A percentile compares a stretch with the other conserved stretches of the same genome.
Conservation (phyloP, 371 early-diverging fungal genomes). For the Apophysomyces trapeziformis region DNA sequence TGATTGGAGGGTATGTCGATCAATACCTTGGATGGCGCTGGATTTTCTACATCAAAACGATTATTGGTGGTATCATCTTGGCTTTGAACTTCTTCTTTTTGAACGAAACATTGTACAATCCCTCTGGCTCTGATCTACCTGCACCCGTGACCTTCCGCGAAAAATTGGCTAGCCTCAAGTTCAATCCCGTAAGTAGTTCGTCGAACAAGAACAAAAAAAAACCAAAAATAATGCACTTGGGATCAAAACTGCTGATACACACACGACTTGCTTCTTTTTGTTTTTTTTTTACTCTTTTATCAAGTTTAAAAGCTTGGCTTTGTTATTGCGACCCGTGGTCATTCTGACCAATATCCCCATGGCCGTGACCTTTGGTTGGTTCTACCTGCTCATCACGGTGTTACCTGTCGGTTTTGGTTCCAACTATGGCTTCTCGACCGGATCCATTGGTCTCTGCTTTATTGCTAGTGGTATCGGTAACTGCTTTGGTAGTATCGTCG, state of each 20-base stretch:
- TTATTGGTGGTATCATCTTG: conserved; percentile 52
- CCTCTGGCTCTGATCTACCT: conserved; percentile 8
- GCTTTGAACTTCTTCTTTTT: conserved; percentile 47
- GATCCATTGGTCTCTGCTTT: conserved; percentile 52
- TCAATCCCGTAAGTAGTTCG: conserved; percentile 40
- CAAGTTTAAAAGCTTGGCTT: conserved; percentile 33
- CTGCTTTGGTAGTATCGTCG: conserved; percentile 41
- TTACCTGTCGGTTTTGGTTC: conserved; percentile 42
- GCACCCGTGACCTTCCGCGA: conserved; percentile 4
- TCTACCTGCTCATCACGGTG: conserved; percentile 53
- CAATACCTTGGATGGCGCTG: conserved; percentile 61
- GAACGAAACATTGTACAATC: conserved; percentile 55
- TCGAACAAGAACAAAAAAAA: too few relatives aligned
- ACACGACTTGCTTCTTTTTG: neutral
- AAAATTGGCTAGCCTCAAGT: conserved; percentile 24
- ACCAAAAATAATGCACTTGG: neutral
- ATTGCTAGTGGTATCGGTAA: conserved; percentile 58
- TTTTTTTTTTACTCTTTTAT: conserved; percentile 1
- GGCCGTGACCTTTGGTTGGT: conserved; percentile 50
- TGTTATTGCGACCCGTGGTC: conserved; percentile 30
- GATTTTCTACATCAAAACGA: conserved; percentile 58
- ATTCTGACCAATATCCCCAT: conserved; percentile 28
- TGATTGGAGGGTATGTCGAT: conserved; percentile 59
- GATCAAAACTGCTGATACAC: neutral
- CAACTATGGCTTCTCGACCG: conserved; percentile 50